These are phyloP conservation scores for Diaporthe ilicicola DNA, from an alignment of 2,329 filamentous ascomycete species.

Conservation along the genomic window DNA sequence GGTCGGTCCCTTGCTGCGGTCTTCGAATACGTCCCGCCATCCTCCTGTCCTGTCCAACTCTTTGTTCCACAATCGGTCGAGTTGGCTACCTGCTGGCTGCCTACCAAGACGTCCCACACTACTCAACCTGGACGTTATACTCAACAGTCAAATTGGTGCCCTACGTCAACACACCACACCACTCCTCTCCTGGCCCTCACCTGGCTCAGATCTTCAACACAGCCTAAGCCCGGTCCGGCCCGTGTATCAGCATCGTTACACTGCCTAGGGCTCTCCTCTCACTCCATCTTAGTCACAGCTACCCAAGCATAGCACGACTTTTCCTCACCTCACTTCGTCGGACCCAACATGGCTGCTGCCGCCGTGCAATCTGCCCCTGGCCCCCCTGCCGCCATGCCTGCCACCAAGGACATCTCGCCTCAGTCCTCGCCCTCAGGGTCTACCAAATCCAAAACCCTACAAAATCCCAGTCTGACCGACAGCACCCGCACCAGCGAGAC, in stretches of 20 bases:
- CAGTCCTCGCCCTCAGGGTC: constrained; percentile 3
- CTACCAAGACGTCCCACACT: background rate
- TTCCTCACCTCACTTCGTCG: background rate
- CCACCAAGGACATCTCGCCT: background rate
- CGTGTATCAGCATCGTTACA: constrained; percentile 16
- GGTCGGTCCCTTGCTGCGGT: background rate
- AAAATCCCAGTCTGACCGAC: constrained; percentile 36
- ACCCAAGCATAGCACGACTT: background rate
- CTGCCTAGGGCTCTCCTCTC: background rate
- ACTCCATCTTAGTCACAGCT: background rate
- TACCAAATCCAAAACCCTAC: background rate
- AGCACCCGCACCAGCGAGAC: constrained; percentile 47
- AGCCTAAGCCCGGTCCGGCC: background rate
- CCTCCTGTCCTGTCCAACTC: background rate
- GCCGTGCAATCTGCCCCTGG: constrained; percentile 10
- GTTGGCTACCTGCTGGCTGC: background rate
- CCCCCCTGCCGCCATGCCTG: background rate
- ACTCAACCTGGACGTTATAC: background rate
- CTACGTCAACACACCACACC: background rate
- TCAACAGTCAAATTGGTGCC: background rate
- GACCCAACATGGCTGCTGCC: constrained; percentile 27
- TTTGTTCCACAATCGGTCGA: background rate
- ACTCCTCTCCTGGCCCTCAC: background rate
- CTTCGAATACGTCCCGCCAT: background rate
- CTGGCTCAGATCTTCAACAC: background rate